Evolutionary conservation across 202 grass and related monocot genomes (phyloP), one percentile per base, ranked within the genome.

Genomic region (Zizania palustris): DNA sequence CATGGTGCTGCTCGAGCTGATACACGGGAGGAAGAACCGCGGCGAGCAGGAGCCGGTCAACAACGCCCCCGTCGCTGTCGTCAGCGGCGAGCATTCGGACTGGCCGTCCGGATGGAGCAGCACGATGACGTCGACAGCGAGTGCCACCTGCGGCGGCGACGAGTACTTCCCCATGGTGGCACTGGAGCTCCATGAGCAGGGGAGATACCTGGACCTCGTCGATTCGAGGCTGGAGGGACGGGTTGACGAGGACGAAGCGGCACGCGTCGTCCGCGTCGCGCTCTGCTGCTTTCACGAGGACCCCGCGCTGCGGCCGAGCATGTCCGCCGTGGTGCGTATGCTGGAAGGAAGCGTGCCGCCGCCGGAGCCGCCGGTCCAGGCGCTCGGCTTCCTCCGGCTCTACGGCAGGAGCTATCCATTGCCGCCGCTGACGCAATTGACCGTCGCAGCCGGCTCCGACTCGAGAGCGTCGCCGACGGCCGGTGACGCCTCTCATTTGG

Each of bases 161-260:
- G 88, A 86, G 2, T 97, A 97, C 80, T 97, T 94, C 81, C 95
- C 91, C 9, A 73, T 92, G 87, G 51, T 86, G n/a, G 95, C 95
- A 3, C 53, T 97, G 84, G 84, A 92, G 73, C 78, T 72, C 33
- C 91, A 94, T 46, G 85, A 86, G 82, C 84, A 92, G 73, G 78
- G 87, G 40, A 82, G 82, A 57, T 84, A 97, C 82, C 37, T 77
- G 41, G 87, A 97, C 64, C 79, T 94, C 37, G 85, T 84, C 2
- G 91, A 97, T 72, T 62, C 87, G 61, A 78, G 87, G 79, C 38
- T 97, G 61, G 68, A 92, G 39, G 80, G 89, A 1, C 63, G 89
- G 20, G 91, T 88, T 68, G 62, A 73, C 43, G 87, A 71, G 28
- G 57, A 66, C 63, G 91, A 97, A 11, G 91, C 70, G 19, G 82